These are phyloP conservation scores for Delphinella strobiligena DNA, from an alignment of 2,329 filamentous ascomycete species.

Conservation along the genomic window DNA sequence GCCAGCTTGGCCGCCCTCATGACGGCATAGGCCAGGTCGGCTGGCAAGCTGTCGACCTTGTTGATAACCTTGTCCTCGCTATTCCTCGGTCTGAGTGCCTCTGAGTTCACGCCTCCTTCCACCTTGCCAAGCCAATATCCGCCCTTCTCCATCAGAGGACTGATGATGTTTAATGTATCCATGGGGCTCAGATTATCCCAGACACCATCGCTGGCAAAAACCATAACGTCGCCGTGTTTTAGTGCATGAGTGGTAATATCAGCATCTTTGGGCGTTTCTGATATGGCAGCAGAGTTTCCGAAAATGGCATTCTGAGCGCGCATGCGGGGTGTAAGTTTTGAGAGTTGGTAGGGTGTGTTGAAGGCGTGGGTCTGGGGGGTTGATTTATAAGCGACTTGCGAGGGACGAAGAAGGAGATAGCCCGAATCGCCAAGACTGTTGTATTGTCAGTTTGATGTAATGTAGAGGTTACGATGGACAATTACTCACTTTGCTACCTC, in stretches of 20 bases:
- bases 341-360: conserved; percentile 93
- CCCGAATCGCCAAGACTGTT: conserved; percentile 74
- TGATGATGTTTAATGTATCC: conserved; percentile 73
- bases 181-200: conserved; percentile 93
- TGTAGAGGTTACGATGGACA: too few species aligned
- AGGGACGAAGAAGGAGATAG: conserved; percentile 74
- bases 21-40: conserved; percentile 65
- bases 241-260: conserved; percentile 65
- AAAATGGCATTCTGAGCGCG: conserved; percentile 71
- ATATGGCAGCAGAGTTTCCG: conserved; percentile 56
- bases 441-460: conserved; percentile 1
- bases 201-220: conserved; percentile 89
- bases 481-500: conserved; percentile 65
- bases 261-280: conserved; percentile 75
- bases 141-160: conserved; percentile 48
- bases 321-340: conserved; percentile 70
- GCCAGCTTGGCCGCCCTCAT: conserved; percentile 73
- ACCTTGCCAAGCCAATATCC: conserved; percentile 19
- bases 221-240: conserved; percentile 81
- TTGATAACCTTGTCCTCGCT: conserved; percentile 5
- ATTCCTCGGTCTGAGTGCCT: conserved; percentile 3
- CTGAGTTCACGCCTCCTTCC: neutral
- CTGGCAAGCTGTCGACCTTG: conserved; percentile 37
- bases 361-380: conserved; percentile 89
- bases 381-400: conserved; percentile 73